Evolutionary conservation across 495 filamentous ascomycete genomes (phyloP).

Genomic region (Staphylotrichum tortipilum): DNA sequence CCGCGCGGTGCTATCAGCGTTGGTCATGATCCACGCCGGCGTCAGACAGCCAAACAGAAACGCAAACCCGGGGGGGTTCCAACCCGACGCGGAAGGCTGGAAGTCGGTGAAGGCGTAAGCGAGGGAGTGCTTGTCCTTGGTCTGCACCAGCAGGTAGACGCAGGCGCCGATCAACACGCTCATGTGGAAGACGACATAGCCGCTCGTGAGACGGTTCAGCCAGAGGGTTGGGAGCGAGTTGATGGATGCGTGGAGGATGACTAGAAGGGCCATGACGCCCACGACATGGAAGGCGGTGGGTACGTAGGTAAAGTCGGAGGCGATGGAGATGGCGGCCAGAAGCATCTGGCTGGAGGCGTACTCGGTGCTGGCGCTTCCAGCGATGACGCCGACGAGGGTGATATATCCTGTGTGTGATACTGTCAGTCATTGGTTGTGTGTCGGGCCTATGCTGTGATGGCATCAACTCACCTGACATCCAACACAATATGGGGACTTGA

Average conservation of each 20-base stretch:
- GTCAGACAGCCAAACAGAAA: conserved; percentile 63
- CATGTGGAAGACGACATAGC: conserved; percentile 59
- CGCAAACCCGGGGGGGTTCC: conserved; percentile 56
- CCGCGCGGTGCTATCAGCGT: conserved; percentile 26
- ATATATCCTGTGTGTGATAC: conserved; percentile 47
- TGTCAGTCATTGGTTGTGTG: neutral
- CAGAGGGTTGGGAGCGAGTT: conserved; percentile 54
- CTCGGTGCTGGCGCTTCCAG: conserved; percentile 56
- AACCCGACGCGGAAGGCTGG: conserved; percentile 49
- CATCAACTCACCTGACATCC: conserved; percentile 34
- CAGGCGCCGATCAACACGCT: conserved; percentile 48
- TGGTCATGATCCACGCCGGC: conserved; percentile 57
- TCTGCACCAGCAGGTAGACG: conserved; percentile 51
- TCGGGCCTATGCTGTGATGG: no score
- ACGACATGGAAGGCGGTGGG: conserved; percentile 47
- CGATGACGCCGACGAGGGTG: conserved; percentile 58
- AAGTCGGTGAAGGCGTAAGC: conserved; percentile 58
- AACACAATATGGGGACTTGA: conserved; percentile 39
- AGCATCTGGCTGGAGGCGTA: conserved; percentile 63
- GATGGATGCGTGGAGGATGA: conserved; percentile 45
- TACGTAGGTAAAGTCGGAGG: conserved; percentile 44
- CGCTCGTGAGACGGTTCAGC: conserved; percentile 57
- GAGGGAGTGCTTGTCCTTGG: conserved; percentile 50
- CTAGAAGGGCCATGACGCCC: conserved; percentile 53
- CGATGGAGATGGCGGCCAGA: conserved; percentile 57